Evolutionary conservation across 345 rosid genomes (phyloP).

Genomic region (Rhodomyrtus tomentosa): DNA sequence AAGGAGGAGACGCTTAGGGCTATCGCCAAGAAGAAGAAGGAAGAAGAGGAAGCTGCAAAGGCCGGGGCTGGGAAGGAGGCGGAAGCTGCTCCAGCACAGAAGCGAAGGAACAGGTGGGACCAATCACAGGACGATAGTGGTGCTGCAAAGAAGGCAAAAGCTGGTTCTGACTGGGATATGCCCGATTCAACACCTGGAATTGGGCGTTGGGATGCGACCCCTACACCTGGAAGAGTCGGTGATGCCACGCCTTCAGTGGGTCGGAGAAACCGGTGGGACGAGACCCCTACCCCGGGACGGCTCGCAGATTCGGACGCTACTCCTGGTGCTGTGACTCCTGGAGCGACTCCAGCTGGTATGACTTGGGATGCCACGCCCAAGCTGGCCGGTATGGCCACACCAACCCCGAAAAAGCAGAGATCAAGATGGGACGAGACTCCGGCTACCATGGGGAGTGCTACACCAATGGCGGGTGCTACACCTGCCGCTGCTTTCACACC

Average conservation of each 20-base stretch:
- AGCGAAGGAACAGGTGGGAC: slow-evolving; percentile 98
- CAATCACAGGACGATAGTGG: slow-evolving; percentile 57
- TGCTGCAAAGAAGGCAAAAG: slow-evolving; percentile 52
- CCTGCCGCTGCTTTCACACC: slow-evolving; percentile 81
- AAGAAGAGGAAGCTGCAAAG: slow-evolving; percentile 67
- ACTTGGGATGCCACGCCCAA: slow-evolving; percentile 94
- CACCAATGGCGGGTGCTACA: slow-evolving; percentile 84
- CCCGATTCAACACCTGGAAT: slow-evolving; percentile 79
- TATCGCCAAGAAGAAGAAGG: slow-evolving; percentile 45
- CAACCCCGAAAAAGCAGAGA: slow-evolving; percentile 86
- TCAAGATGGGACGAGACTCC: slow-evolving; percentile 99
- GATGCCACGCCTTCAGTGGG: slow-evolving; percentile 76
- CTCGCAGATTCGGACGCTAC: slow-evolving; percentile 83
- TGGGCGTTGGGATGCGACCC: slow-evolving; percentile 94
- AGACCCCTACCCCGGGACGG: slow-evolving; percentile 95
- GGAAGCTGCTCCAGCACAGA: slow-evolving; percentile 17
- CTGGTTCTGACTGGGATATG: slow-evolving; percentile 86
- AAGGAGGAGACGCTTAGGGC: slow-evolving; percentile 64
- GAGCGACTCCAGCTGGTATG: slow-evolving; percentile 92
- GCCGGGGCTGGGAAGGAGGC: slow-evolving; percentile 22
- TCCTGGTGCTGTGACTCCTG: slow-evolving; percentile 83
- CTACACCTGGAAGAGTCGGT: slow-evolving; percentile 65
- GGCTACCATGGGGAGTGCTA: slow-evolving; percentile 94
- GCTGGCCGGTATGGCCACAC: slow-evolving; percentile 61
- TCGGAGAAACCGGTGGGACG: slow-evolving; percentile 94